Base-by-base conservation (phyloP, 164 flowering plant genomes). In the Annona cherimola region DNA sequence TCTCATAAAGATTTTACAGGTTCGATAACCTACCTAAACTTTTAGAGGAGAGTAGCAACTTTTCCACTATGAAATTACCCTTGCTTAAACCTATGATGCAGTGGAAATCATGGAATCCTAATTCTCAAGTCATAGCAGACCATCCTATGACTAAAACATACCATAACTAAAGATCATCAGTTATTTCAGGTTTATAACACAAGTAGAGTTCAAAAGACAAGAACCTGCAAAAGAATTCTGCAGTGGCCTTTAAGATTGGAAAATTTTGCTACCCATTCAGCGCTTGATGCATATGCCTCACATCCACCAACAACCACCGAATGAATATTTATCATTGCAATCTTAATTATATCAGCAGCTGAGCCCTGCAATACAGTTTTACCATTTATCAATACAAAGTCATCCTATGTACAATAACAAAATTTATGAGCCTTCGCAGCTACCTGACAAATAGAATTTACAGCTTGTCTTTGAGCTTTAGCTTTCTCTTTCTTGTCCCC, bases 391-490 rank as follows among this genome's bases (percentile, higher is more conserved):
- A 75, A 72, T 62, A 71, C 14, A 61, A 64, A 16, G 45, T 14
- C 45, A 46, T 18, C 39, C n/a, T 55, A 18, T 65, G 69, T 6
- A n/a, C 67, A 54, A 41, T 8, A 63, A 26, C 50, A 7, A 0
- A 60, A 61, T 50, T 18, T 11, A 50, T 63, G 43, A 14, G 8
- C 43, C 6, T 45, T 40, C 73, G 69, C 35, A 43, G 40, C 6
- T 82, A 96, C 99, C 96, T 93, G 98, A 79, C 98, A 96, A 45
- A 96, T 88, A 67, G 99, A 93, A 85, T 93, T 93, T 57, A 93
- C 97, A 72, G 97, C 99, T 84, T 96, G 99, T 75, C 98, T 89
- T 83, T 88, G 93, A 77, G 98, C 98, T 82, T 92, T 96, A n/a
- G 94, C 90, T 81, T 88, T 89, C 77, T 96, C 98, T 77, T 87